Evolutionary conservation across 2,329 filamentous ascomycete genomes (phyloP).

Genomic region (Annulohypoxylon truncatum): DNA sequence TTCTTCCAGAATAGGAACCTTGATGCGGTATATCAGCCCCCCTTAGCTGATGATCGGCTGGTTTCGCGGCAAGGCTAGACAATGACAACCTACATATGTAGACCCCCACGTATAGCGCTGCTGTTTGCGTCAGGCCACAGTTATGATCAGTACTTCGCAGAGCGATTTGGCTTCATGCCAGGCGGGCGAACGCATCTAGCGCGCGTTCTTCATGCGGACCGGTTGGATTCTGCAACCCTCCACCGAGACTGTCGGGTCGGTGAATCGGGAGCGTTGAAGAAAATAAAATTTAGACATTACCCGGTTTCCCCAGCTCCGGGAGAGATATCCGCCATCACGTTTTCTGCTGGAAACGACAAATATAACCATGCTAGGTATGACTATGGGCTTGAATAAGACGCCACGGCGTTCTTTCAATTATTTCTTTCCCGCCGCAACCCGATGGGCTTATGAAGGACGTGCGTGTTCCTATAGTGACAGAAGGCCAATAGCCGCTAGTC

Average conservation of each 20-base stretch:
- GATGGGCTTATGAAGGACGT: background rate
- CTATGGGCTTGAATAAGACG: background rate
- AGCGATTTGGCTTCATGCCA: background rate
- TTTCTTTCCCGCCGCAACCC: background rate
- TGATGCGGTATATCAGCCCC: background rate
- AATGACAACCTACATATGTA: background rate
- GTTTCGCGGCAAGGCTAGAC: slow-evolving; percentile 15
- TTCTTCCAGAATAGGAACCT: slow-evolving; percentile 3
- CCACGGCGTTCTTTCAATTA: slow-evolving; percentile 9
- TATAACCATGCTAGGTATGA: slow-evolving; percentile 4
- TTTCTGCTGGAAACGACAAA: slow-evolving; percentile 1
- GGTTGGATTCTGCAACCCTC: slow-evolving; percentile 5
- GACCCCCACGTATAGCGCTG: background rate
- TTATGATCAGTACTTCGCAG: slow-evolving; percentile 20
- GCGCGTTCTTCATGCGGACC: slow-evolving; percentile 6
- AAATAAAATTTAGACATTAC: background rate
- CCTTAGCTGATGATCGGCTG: slow-evolving; percentile 7
- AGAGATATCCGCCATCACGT: background rate
- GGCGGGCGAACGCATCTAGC: slow-evolving; percentile 27
- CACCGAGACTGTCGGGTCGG: background rate
- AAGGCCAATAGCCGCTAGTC: background rate
- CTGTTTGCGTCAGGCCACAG: slow-evolving; percentile 3
- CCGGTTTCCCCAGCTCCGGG: background rate
- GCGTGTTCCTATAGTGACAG: background rate
- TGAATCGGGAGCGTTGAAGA: background rate